These are phyloP conservation scores for Heliamphora exappendiculata DNA, from an alignment of 148 eudicot species.

Conservation along the genomic window DNA sequence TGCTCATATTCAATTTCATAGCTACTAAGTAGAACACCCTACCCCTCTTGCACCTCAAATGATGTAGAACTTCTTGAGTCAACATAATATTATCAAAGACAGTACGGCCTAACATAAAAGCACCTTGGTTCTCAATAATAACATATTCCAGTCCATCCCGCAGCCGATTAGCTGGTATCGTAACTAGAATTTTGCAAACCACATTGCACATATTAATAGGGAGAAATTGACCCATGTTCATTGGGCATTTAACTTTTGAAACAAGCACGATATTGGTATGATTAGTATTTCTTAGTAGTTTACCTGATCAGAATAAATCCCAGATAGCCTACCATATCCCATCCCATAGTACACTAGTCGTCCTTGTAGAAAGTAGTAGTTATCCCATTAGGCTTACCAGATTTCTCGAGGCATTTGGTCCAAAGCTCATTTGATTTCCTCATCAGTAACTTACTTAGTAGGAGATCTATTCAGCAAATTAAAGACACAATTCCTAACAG, in stretches of 20 bases:
- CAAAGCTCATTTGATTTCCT: background rate
- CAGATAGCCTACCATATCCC: background rate
- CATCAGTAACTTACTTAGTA: background rate
- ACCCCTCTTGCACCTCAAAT: background rate
- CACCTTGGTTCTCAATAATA: background rate
- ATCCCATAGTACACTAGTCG: background rate
- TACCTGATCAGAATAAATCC: background rate
- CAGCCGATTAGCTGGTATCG: background rate
- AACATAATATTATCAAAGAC: background rate
- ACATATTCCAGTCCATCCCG: background rate
- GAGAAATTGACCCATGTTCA: too few species aligned
- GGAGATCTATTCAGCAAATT: background rate
- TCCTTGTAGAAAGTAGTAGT: background rate
- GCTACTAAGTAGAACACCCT: background rate
- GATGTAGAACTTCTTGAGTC: background rate
- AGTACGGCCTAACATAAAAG: background rate
- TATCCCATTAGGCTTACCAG: background rate
- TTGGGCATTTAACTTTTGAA: too few species aligned
- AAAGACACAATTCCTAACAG: too few species aligned
- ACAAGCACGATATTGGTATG: too few species aligned
- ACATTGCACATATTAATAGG: background rate
- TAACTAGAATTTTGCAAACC: background rate
- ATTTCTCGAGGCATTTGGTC: background rate
- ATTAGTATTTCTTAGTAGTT: background rate
- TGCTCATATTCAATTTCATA: background rate